These are phyloP conservation scores for Phanerochaete carnosa DNA, from an alignment of 768 basidiomycete genomes.

Conservation along the genomic window DNA sequence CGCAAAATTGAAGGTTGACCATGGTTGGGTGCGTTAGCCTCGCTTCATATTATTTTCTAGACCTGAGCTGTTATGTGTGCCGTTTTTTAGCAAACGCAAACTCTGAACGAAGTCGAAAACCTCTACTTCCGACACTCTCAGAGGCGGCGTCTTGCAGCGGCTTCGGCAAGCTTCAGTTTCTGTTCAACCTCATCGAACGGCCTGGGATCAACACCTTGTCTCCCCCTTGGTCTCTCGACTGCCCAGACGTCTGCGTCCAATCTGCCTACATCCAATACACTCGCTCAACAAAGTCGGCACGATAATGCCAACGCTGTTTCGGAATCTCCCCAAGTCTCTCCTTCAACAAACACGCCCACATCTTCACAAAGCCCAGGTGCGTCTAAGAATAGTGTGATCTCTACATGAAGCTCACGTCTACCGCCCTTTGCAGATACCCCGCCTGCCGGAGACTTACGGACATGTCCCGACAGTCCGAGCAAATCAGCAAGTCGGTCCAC, in stretches of 20 bases:
- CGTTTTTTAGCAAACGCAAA: constrained; percentile 63
- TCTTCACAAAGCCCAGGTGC: neutral
- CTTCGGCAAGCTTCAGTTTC: neutral
- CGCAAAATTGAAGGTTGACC: constrained; percentile 74
- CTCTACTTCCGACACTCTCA: constrained; percentile 77
- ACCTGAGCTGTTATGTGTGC: too few species aligned
- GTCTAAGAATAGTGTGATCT: neutral
- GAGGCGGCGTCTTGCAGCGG: constrained; percentile 1
- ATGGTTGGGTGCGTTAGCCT: constrained; percentile 63
- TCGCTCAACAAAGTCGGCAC: neutral
- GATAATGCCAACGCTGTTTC: neutral
- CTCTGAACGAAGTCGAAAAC: constrained; percentile 78
- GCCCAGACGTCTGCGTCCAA: neutral
- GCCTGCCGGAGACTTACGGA: neutral
- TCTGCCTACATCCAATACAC: neutral
- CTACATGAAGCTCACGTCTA: neutral
- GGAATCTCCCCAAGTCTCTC: neutral
- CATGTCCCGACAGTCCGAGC: neutral
- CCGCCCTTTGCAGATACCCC: neutral
- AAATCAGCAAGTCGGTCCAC: neutral
- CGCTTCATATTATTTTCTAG: constrained; percentile 8
- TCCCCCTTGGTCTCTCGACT: too few species aligned
- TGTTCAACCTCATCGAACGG: neutral
- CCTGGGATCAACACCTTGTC: neutral
- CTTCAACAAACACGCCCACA: neutral